Evolutionary conservation across 306 rosid genomes (phyloP).

Genomic region (Senna tora): DNA sequence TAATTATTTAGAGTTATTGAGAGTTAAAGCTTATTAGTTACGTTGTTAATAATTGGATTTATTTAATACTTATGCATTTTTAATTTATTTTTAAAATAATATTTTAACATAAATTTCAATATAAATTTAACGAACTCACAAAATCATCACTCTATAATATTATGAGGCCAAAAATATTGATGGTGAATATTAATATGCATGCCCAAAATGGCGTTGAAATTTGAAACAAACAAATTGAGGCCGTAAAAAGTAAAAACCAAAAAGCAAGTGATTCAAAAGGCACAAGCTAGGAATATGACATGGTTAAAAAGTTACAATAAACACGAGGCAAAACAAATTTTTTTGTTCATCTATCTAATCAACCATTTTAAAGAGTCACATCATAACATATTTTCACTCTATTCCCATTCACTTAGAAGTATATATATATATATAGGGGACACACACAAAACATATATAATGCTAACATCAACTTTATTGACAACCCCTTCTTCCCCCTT

Average conservation of each 20-base stretch:
- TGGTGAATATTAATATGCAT: neutral
- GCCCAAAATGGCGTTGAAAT: conserved; percentile 13
- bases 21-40: too few relatives aligned
- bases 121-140: too few relatives aligned
- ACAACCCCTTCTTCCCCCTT: conserved; percentile 25
- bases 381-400: neutral
- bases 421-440: too few relatives aligned
- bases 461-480: conserved; percentile 36
- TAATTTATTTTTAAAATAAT: too few relatives aligned
- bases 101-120: too few relatives aligned
- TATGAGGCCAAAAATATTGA: too few relatives aligned
- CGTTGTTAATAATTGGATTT: too few relatives aligned
- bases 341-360: neutral
- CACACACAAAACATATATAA: conserved; percentile 8
- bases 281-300: neutral
- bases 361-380: neutral
- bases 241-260: too few relatives aligned
- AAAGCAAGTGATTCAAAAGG: neutral
- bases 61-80: too few relatives aligned
- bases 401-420: neutral
- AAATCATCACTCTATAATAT: too few relatives aligned
- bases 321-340: neutral
- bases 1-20: too few relatives aligned
- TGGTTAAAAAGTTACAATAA: neutral
- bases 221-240: neutral